Evolutionary conservation across 1,284 basidiomycete species (phyloP), one percentile per base, ranked within the genome.

Genomic region (Marasmius fiardii): DNA sequence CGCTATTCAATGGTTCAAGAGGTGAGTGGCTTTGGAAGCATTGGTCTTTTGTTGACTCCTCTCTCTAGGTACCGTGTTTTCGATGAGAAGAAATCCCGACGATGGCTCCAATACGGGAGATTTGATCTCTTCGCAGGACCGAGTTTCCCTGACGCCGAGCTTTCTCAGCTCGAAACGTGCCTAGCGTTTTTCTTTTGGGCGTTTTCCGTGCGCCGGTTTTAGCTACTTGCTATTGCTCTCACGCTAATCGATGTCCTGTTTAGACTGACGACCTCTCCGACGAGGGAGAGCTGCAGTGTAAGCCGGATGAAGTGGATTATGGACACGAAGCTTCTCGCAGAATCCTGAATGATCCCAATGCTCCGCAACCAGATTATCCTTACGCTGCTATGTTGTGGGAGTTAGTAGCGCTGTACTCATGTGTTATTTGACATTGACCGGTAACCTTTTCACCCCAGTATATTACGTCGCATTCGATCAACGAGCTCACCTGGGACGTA

Each of bases 101-200:
- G 24, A 68, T 53, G 26, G n/a, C 37, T 53, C 24, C n/a, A 28
- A 16, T 31, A 43, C 52, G 41, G 70, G n/a, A 71, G 71, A 63
- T 77, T 78, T 56, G 75, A 75, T 52, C 64, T 73, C 4, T 77
- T 76, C 55, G 74, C 75, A 4, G 70, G 72, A 14, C 67, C 77
- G 56, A 69, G 69, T 54, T 77, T 75, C 59, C 72, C 76, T 3
- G 73, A 78, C 47, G 76, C 75, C 26, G 74, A 77, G 60, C 47
- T 65, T n/a, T 58, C 63, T n/a, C 77, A 77, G 51, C 69, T 77
- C 33, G 70, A 67, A 10, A 78, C 75, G 5, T 71, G 75, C 58
- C 67, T 77, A 43, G 70, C 71, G 41, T 78, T 78, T 59, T 76
- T 75, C 64, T 67, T 75, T 33, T 78, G 75, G 75, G 75, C 76